These are phyloP conservation scores for Leccinum variicolor DNA, from an alignment of 768 basidiomycete genomes.

Conservation along the genomic window DNA sequence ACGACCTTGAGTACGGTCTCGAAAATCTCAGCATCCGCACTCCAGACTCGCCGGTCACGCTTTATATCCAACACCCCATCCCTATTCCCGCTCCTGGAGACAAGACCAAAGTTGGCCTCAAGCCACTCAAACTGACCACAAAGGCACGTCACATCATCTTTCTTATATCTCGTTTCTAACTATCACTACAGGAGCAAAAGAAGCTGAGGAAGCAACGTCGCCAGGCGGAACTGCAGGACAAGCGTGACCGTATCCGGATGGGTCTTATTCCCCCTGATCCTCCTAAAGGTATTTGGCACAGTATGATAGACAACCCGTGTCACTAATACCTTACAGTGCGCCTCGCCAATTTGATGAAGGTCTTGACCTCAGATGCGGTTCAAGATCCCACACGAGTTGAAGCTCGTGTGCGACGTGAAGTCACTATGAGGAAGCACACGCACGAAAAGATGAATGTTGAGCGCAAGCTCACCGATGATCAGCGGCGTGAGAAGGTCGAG, in stretches of 20 bases:
- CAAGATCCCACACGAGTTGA: slow-evolving; percentile 98
- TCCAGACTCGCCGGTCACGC: slow-evolving; percentile 71
- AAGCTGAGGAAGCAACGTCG: slow-evolving; percentile 92
- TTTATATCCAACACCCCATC: slow-evolving; percentile 96
- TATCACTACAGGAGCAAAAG: slow-evolving; percentile 72
- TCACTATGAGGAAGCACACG: slow-evolving; percentile 80
- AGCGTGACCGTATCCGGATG: slow-evolving; percentile 93
- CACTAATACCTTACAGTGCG: slow-evolving; percentile 55
- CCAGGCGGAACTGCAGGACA: slow-evolving; percentile 88
- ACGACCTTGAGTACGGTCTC: slow-evolving; percentile 61
- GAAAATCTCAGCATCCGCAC: slow-evolving; percentile 61
- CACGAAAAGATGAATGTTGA: slow-evolving; percentile 95
- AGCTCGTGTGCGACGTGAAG: slow-evolving; percentile 90
- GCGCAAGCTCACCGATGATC: slow-evolving; percentile 89
- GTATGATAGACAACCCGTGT: neutral
- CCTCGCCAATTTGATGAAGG: slow-evolving; percentile 94
- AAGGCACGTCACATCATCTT: slow-evolving; percentile 45
- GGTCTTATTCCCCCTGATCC: slow-evolving; percentile 92
- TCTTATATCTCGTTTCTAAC: neutral
- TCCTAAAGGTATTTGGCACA: slow-evolving; percentile 69
- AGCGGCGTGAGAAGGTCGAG: slow-evolving; percentile 83
- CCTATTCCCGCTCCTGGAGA: slow-evolving; percentile 90
- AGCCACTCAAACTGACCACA: slow-evolving; percentile 89
- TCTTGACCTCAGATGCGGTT: slow-evolving; percentile 92
- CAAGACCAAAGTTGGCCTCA: slow-evolving; percentile 72